Base-by-base conservation (phyloP, 2,329 filamentous ascomycete genomes). In the Alternaria novae-zelandiae region DNA sequence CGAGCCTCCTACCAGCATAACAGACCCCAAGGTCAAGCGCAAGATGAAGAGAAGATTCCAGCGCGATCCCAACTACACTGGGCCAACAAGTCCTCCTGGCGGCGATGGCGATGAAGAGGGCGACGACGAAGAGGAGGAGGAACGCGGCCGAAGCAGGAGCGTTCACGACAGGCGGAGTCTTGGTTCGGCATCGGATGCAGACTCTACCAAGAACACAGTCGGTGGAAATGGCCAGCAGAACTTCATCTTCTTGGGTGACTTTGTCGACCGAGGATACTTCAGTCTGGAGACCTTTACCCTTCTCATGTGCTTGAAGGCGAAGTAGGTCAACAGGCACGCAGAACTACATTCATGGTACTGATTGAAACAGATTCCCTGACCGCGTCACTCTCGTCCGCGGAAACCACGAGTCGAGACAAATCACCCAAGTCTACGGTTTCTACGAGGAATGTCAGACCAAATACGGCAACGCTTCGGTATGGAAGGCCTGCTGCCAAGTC, bases 391-490 rank as follows among this genome's bases (percentile, higher is more conserved):
- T 93, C 28, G 89, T 93, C 30, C 88, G 90, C 56, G 90, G 90
- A 36, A 92, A 99, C 84, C 96, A 99, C 87, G 96, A 99, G 84
- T 97, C 94, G 69, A 91, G 96, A 75, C 96, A 99, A 83, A 99
- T 99, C 81, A 99, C 96, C 49, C 95, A 98, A 82, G 96, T 99
- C 63, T 99, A 99, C 81, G 96, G 96, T 67, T 99, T 99, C 85
- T 99, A 99, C 85, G 96, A 98, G 81, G 96, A 99, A 82, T 99
- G 96, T 81, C 89, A 98, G 74, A 92, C 94, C 80, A 99, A 99
- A 85, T 99, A 99, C 80, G 96, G 96, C 81, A 98, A 97, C 78
- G 95, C 96, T 67, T 98, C 97, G 74, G 96, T 99, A 68, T 99
- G 96, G 96, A 97, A 97, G 86, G 97, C 93, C 80, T 99, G 97